Percentiles rank a stretch among this genome's conserved stretches.
phyloP scores from a whole-genome alignment of 176 grass and related monocot genomes.

The Rhipidocladum racemiflorum region DNA sequence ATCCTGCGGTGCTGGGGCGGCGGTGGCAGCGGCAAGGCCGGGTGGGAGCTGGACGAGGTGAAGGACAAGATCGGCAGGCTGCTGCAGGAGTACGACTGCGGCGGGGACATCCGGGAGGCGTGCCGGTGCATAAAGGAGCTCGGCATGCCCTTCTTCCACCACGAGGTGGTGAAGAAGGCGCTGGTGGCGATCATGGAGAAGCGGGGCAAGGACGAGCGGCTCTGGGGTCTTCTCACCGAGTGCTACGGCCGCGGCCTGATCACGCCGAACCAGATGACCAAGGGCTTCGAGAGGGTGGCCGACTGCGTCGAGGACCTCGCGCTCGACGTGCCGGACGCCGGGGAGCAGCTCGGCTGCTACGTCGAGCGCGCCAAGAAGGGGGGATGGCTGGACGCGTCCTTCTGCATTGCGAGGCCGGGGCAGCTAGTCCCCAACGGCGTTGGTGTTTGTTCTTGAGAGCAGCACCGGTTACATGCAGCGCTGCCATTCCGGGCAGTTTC shows the following conservation, averaged over 20 bases:
- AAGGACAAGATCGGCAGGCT: slow-evolving; percentile 71
- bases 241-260: slow-evolving; percentile 65
- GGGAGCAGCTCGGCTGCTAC: slow-evolving; percentile 47
- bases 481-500: slow-evolving; percentile 4
- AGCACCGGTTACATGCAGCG: slow-evolving; percentile 13
- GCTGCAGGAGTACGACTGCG: slow-evolving; percentile 73
- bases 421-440: not conserved
- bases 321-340: slow-evolving; percentile 69
- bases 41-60: slow-evolving; percentile 59
- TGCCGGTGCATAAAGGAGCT: slow-evolving; percentile 72
- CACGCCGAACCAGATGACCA: slow-evolving; percentile 66
- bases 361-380: slow-evolving; percentile 59
- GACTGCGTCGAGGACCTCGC: slow-evolving; percentile 67
- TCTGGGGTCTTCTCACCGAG: slow-evolving; percentile 58
- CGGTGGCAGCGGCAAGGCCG: slow-evolving; percentile 48
- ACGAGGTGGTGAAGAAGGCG: slow-evolving; percentile 83
- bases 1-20: slow-evolving; percentile 82
- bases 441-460: slow-evolving; percentile 33
- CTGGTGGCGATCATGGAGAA: slow-evolving; percentile 74
- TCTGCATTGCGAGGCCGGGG: slow-evolving; percentile 23
- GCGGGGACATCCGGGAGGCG: slow-evolving; percentile 63
- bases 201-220: slow-evolving; percentile 45
- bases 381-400: slow-evolving; percentile 52
- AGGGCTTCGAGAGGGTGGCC: slow-evolving; percentile 64
- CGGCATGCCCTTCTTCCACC: slow-evolving; percentile 86